A percentile compares a stretch with the other conserved stretches of the same genome.
Evolutionary conservation across 371 early-diverging fungal genomes (phyloP).

Genomic region (Syncephalastrum monosporum): DNA sequence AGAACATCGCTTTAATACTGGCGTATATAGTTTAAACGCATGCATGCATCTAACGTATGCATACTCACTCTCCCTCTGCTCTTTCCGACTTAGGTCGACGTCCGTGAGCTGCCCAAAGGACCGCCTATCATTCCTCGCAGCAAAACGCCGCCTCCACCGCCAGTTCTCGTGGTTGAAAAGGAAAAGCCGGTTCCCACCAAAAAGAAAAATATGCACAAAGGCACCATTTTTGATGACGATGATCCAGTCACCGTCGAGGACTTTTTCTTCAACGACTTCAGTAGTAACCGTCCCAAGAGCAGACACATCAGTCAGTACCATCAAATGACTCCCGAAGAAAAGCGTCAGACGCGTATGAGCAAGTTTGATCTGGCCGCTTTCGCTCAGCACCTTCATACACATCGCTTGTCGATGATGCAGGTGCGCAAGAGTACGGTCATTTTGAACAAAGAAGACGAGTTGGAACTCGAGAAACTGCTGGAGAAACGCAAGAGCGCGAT

Average conservation of each 20-base stretch:
- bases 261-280: slow-evolving; percentile 40
- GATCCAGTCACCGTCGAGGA: slow-evolving; percentile 32
- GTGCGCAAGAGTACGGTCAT: slow-evolving; percentile 31
- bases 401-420: slow-evolving; percentile 42
- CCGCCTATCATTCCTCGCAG: slow-evolving; percentile 9
- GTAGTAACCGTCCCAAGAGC: background rate
- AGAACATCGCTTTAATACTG: too few relatives aligned
- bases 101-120: slow-evolving; percentile 12
- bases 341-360: slow-evolving; percentile 8
- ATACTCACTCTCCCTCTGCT: background rate
- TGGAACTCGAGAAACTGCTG: slow-evolving; percentile 31
- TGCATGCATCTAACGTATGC: too few relatives aligned
- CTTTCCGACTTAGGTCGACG: slow-evolving; percentile 4
- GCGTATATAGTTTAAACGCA: too few relatives aligned
- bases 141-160: slow-evolving; percentile 14
- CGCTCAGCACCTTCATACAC: slow-evolving; percentile 43
- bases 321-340: background rate
- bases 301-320: slow-evolving; percentile 5
- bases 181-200: background rate
- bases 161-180: background rate
- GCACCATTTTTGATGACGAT: slow-evolving; percentile 22
- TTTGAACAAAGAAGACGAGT: slow-evolving; percentile 46
- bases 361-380: slow-evolving; percentile 39
- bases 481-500: slow-evolving; percentile 18
- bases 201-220: slow-evolving; percentile 6